Evolutionary conservation across 73 alveolate genomes (phyloP), one percentile per base, ranked within the genome.

Genomic region (Paramecium caudatum): DNA sequence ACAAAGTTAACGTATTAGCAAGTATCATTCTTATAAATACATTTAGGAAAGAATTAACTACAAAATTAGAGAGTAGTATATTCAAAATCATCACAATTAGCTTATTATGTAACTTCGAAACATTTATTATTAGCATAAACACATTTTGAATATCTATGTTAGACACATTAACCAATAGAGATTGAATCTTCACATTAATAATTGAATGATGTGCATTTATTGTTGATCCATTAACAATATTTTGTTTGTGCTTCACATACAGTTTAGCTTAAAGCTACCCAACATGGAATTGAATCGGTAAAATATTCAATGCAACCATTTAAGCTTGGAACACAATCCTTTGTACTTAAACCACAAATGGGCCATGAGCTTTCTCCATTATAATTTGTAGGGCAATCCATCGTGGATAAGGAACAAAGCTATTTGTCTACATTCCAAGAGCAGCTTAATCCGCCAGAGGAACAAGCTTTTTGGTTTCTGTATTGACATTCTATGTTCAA

Each of bases 221-320:
- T 23, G 34, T 65, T 49, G 10, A 65, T 36, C 83, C 83, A 65
- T 33, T 65, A 36, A 65, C 83, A 65, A 65, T 3, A 65, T 2
- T 43, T 33, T 9, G 83, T 30, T 65, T 65, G 5, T 12, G 83
- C 27, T 23, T 25, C 17, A 65, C 83, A 65, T 36, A 65, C 27
- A 65, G 32, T 30, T 13, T 30, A 65, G 16, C 49, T 65, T 7
- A 65, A 33, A 0, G 50, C 32, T 13, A 65, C 16, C 83, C 83
- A 65, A 65, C 83, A 65, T 12, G 83, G 83, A 3, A 65, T 43
- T 23, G 23, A 1, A 23, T 5, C 15, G 6, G 83, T 65, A 13
- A 32, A 15, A 32, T 30, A 5, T 33, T 10, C 34, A 65, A 9
- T 33, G 34, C 83, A 65, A 32, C 83, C 83, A 10, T 65, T 32